Evolutionary conservation across 1,284 basidiomycete species (phyloP), one percentile per base, ranked within the genome.

Genomic region (Quambalaria eucalypti): DNA sequence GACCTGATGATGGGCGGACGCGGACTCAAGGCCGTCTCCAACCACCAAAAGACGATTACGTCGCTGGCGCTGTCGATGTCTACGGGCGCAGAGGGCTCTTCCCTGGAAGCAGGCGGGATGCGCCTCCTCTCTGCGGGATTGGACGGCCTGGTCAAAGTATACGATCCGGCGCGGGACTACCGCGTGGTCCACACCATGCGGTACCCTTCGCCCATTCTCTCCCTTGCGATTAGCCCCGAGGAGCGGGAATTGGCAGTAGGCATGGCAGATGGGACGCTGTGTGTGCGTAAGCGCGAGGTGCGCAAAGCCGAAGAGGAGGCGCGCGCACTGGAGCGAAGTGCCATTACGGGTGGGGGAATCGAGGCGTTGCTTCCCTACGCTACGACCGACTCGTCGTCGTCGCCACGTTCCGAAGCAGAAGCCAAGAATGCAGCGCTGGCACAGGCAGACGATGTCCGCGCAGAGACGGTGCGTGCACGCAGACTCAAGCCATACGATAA

Each of bases 81-180:
- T 25, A 65, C 62, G 1, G 69, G 68, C 23, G 71, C 68, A 8
- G 69, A 66, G 21, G 65, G 59, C 36, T 54, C 59, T n/a, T 48
- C 33, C 12, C 28, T 60, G 16, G 49, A 23, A 14, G 33, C 28
- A 47, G 82, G 82, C 53, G 82, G 85, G 19, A 82, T 84, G 64
- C 82, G 92, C 26, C 81, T 98, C 2, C 80, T 99, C 47, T 91
- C 89, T 0, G 95, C 88, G 31, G 85, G 88, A 30, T 79, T 99
- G 59, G 95, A 99, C 75, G 90, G 92, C 64, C 87, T 99, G 84
- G 90, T 98, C 57, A 99, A 99, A 78, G 91, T 97, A 23, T 99
- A 98, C 78, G 92, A 98, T 74, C 68, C 71, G 25, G 72, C 77
- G 10, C 85, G 93, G 48, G 85, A 87, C 70, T 73, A 67, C 55